Evolutionary conservation across 2,329 filamentous ascomycete genomes (phyloP), one percentile per base, ranked within the genome.

Genomic region (Claviceps maximensis): DNA sequence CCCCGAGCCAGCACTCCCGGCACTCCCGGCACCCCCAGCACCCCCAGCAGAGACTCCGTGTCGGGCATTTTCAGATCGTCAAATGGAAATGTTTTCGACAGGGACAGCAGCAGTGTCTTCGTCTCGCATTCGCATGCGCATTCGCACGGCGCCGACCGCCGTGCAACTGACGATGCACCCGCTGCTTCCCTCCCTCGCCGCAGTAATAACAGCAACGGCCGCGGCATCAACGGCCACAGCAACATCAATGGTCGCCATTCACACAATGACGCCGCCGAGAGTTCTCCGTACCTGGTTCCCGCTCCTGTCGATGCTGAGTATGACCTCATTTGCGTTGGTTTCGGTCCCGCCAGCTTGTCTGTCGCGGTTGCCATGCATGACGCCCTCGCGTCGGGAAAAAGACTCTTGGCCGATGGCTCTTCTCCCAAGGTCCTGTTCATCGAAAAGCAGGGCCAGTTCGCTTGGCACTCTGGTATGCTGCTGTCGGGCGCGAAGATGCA

Each of bases 401-500:
- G 65, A 54, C 60, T 77, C 57, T 59, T 62, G 45, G 69, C 74
- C 54, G 67, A 69, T 41, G 69, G 64, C 56, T 61, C 69, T 36
- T 50, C 71, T 7, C 86, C 88, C 48, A 89, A 86, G 65, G 83
- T 95, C 3, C 78, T 87, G 46, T 97, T 96, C 69, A 71, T 97
- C 25, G 91, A 97, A 73, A 86, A 87, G 67, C 91, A 97, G 69
- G 64, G 74, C 33, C 72, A 77, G 48, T 97, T 97, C 64, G 82
- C 86, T 54, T 97, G 91, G 91, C 91, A 97, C 68, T 83, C 89
- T 0, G 91, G 91, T 55, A 97, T 97, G 91, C 81, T 96, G 55
- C 79, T 97, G 3, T 88, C 89, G 0, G 90, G 89, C 5, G 87
- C 90, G 51, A 89, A 86, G 71, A 97, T 97, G 91, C 91, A 97